Evolutionary conservation across 768 basidiomycete species (phyloP).

Genomic region (Boletus edulis): DNA sequence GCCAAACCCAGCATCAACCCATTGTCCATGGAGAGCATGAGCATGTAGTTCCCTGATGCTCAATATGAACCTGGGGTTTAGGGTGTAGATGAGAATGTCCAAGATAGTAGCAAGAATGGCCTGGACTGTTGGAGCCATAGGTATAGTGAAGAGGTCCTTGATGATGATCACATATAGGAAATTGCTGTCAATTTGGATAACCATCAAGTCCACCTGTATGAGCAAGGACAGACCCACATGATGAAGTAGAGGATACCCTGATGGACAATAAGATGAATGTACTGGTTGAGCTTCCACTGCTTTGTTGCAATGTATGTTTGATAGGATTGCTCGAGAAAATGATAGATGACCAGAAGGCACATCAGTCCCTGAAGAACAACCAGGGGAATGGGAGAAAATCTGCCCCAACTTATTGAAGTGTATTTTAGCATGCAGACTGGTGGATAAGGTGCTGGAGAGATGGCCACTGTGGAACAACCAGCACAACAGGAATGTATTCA

Average conservation of each 20-base stretch:
- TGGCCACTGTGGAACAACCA: not conserved
- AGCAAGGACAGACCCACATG: not conserved
- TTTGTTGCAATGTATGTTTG: not conserved
- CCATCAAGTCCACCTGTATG: not conserved
- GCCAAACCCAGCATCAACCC: slow-evolving; percentile 7
- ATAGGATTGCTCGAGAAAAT: not conserved
- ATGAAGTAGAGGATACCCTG: slow-evolving; percentile 11
- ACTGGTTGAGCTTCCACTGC: slow-evolving; percentile 8
- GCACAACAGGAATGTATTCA: not conserved
- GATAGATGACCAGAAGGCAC: slow-evolving; percentile 3
- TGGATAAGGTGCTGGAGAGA: slow-evolving; percentile 5
- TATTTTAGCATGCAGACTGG: not conserved
- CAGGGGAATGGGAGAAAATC: not conserved
- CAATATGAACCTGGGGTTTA: slow-evolving; percentile 9
- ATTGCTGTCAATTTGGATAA: not conserved
- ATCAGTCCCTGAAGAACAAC: slow-evolving; percentile 3
- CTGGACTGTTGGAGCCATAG: not conserved
- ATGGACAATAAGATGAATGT: slow-evolving; percentile 2
- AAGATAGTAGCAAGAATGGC: not conserved
- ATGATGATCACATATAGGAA: not conserved
- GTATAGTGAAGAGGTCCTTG: not conserved
- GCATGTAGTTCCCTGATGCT: slow-evolving; percentile 3
- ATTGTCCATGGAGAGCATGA: not conserved
- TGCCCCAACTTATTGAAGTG: not conserved
- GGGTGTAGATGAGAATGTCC: not conserved